These are phyloP conservation scores for Candida pseudoviswanathii DNA, from an alignment of 1,139 yeast genomes.

Conservation along the genomic window DNA sequence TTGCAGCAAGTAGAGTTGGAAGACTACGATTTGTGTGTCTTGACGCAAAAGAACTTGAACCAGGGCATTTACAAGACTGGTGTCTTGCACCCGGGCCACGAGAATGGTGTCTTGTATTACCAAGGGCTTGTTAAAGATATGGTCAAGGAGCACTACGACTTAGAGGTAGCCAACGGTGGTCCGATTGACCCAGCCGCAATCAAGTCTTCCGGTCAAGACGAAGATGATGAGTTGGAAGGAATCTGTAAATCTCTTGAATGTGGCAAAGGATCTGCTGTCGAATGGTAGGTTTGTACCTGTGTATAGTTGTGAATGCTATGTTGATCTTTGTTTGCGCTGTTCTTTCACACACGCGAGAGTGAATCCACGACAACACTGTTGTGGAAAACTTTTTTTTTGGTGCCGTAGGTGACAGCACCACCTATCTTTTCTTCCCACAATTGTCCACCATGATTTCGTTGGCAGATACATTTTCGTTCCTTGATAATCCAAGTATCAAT, in stretches of 20 bases:
- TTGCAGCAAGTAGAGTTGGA: constrained; percentile 62
- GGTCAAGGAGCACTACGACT: constrained; percentile 54
- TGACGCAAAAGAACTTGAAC: constrained; percentile 60
- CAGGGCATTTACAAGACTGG: constrained; percentile 62
- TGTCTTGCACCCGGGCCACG: constrained; percentile 59
- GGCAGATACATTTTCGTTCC: constrained; percentile 33
- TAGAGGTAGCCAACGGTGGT: constrained; percentile 46
- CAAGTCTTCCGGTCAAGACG: constrained; percentile 41
- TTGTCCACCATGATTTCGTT: constrained; percentile 12
- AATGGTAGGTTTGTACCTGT: constrained; percentile 10
- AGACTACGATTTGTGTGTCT: constrained; percentile 59
- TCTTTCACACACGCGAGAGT: too few relatives aligned
- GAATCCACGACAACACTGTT: too few relatives aligned
- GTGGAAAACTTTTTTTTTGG: too few relatives aligned
- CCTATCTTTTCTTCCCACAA: too few relatives aligned
- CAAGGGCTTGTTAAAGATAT: constrained; percentile 58
- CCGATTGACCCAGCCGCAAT: constrained; percentile 56
- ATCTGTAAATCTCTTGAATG: constrained; percentile 54
- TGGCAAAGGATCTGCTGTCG: constrained; percentile 8
- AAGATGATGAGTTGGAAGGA: constrained; percentile 51
- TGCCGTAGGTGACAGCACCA: too few relatives aligned
- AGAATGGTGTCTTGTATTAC: constrained; percentile 58
- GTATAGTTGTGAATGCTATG: too few relatives aligned
- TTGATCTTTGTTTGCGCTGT: too few relatives aligned
- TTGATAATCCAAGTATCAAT: constrained; percentile 56